phyloP scores from a whole-genome alignment of 306 rosid species.

The Boehmeria nivea region DNA sequence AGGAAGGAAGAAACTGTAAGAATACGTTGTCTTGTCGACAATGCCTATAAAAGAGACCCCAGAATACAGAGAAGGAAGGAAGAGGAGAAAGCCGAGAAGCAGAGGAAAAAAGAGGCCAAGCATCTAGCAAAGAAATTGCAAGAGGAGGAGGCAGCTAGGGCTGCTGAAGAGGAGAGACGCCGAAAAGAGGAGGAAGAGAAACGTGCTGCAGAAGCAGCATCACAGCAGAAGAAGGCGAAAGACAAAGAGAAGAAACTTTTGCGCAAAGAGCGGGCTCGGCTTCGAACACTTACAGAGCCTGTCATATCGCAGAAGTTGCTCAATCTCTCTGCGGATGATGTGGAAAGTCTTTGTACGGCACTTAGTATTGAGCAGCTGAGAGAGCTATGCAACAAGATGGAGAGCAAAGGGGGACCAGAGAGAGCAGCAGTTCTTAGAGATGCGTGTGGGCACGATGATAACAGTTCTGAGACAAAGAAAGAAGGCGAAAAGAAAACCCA shows the following conservation, averaged over 20 bases:
- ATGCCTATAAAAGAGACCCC: constrained; percentile 90
- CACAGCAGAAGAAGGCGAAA: constrained; percentile 70
- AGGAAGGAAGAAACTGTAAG: constrained; percentile 92
- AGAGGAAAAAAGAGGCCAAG: constrained; percentile 82
- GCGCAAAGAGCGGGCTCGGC: constrained; percentile 85
- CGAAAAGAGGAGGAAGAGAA: constrained; percentile 72
- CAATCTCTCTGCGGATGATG: constrained; percentile 55
- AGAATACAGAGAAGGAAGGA: constrained; percentile 86
- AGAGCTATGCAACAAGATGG: constrained; percentile 68
- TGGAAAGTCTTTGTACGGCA: constrained; percentile 69
- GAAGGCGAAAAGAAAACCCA: constrained; percentile 33
- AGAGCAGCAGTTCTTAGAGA: constrained; percentile 54
- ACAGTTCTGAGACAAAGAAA: constrained; percentile 36
- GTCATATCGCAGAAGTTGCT: constrained; percentile 42
- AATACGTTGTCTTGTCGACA: constrained; percentile 82
- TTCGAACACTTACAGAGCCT: constrained; percentile 65
- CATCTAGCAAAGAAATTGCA: constrained; percentile 70
- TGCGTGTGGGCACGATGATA: constrained; percentile 30
- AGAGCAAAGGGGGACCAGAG: constrained; percentile 45
- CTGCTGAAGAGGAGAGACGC: constrained; percentile 71
- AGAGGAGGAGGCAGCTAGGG: constrained; percentile 88
- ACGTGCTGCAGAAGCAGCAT: constrained; percentile 78
- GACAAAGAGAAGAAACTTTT: constrained; percentile 95
- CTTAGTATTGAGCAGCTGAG: constrained; percentile 59
- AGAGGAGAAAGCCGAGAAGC: constrained; percentile 79